These are phyloP conservation scores for Staphylotrichum tortipilum DNA, from an alignment of 495 filamentous ascomycete genomes.

Conservation along the genomic window DNA sequence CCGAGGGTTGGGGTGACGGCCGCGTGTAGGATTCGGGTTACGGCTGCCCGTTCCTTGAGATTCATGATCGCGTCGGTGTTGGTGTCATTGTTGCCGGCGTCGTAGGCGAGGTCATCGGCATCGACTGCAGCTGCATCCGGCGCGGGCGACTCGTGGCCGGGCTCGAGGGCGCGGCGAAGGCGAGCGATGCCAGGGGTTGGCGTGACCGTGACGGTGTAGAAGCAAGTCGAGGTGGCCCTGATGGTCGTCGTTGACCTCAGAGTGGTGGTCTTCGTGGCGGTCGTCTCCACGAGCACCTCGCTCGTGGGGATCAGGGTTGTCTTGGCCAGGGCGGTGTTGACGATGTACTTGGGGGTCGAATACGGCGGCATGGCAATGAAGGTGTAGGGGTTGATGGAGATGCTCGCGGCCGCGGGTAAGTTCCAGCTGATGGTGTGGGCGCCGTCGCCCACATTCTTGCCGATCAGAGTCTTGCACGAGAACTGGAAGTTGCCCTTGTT, in stretches of 20 bases:
- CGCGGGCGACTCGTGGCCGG: neutral
- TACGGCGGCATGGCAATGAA: neutral
- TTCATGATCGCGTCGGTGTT: neutral
- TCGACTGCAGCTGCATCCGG: too few relatives aligned
- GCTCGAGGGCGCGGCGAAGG: neutral
- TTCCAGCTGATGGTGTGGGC: conserved; percentile 4
- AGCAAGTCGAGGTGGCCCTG: neutral
- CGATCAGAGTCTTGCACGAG: conserved; percentile 1
- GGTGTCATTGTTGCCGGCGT: neutral
- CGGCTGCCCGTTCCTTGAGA: neutral
- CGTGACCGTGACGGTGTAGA: conserved; percentile 1
- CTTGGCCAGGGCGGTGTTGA: conserved; percentile 4
- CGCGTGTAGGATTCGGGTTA: neutral
- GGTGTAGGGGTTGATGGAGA: conserved; percentile 3
- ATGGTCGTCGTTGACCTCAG: neutral
- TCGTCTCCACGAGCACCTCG: neutral
- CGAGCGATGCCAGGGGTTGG: neutral
- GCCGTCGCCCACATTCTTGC: neutral
- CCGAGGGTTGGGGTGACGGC: conserved; percentile 3
- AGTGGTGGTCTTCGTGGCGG: neutral
- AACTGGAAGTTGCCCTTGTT: conserved; percentile 11
- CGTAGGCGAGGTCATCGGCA: neutral
- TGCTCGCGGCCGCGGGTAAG: conserved; percentile 4
- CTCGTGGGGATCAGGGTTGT: conserved; percentile 4
- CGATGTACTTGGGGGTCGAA: conserved; percentile 5